Conservation (phyloP, 2,329 filamentous ascomycete genomes). For the Ustulina deusta region DNA sequence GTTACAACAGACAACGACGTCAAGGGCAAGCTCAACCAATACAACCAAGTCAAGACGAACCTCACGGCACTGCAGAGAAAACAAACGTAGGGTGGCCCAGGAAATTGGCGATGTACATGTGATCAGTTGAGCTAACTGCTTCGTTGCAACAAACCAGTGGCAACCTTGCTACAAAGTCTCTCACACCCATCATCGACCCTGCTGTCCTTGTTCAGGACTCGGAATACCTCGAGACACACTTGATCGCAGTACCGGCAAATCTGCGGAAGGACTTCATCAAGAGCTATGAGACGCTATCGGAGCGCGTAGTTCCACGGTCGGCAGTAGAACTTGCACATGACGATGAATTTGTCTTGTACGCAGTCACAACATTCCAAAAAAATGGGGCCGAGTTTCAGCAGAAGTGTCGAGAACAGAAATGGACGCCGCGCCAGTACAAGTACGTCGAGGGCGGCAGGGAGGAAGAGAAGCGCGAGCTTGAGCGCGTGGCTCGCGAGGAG, state of each 20-base stretch:
- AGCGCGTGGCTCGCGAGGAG: conserved; percentile 84
- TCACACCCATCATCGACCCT: conserved; percentile 88
- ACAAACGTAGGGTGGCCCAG: conserved; percentile 75
- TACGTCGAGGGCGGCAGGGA: conserved; percentile 91
- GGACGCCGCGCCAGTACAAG: conserved; percentile 95
- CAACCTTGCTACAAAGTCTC: conserved; percentile 93
- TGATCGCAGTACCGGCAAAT: conserved; percentile 86
- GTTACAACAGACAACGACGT: conserved; percentile 95
- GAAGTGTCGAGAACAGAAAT: conserved; percentile 92
- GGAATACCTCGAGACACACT: conserved; percentile 96
- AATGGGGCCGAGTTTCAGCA: conserved; percentile 86
- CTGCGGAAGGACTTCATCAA: conserved; percentile 88
- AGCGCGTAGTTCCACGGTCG: conserved; percentile 94
- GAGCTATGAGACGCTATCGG: conserved; percentile 86
- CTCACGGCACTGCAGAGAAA: conserved; percentile 84
- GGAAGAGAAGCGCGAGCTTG: conserved; percentile 88
- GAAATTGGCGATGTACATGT: neutral
- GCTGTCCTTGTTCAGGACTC: conserved; percentile 85
- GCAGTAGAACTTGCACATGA: conserved; percentile 84
- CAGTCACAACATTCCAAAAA: conserved; percentile 95
- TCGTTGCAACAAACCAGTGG: conserved; percentile 65
- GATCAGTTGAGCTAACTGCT: conserved; percentile 24
- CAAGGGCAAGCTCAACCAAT: conserved; percentile 93
- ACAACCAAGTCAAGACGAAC: conserved; percentile 89
- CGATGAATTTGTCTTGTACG: conserved; percentile 88